phyloP scores from a whole-genome alignment of 2,329 filamentous ascomycete genomes.

The Monascus ruber region DNA sequence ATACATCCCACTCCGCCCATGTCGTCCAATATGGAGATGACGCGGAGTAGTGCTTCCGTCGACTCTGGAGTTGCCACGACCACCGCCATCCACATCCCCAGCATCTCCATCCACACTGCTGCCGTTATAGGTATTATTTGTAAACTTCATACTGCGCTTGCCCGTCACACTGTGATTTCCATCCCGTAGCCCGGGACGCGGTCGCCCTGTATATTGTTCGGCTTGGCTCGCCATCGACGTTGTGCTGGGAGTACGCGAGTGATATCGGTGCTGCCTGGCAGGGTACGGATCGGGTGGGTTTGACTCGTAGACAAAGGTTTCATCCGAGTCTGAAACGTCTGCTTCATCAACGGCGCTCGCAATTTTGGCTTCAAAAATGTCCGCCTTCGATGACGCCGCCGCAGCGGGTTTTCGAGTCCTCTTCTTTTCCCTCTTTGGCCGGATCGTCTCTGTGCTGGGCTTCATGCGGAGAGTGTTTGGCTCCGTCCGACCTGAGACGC shows the following conservation, averaged over 20 bases:
- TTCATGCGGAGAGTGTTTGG: slow-evolving; percentile 69
- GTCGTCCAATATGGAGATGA: slow-evolving; percentile 71
- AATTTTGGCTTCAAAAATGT: slow-evolving; percentile 95
- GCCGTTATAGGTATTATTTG: slow-evolving; percentile 61
- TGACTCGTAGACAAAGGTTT: slow-evolving; percentile 98
- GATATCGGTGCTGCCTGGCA: slow-evolving; percentile 59
- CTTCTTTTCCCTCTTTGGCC: slow-evolving; percentile 87
- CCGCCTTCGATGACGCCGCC: slow-evolving; percentile 81
- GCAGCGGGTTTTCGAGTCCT: slow-evolving; percentile 64
- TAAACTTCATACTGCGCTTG: slow-evolving; percentile 96
- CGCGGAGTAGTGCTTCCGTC: slow-evolving; percentile 46
- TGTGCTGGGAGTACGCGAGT: slow-evolving; percentile 88
- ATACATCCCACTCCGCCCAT: slow-evolving; percentile 59
- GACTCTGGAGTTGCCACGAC: slow-evolving; percentile 51
- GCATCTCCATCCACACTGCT: slow-evolving; percentile 50
- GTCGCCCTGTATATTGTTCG: slow-evolving; percentile 38
- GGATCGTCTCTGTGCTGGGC: slow-evolving; percentile 88
- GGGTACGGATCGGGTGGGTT: slow-evolving; percentile 60
- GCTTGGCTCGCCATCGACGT: slow-evolving; percentile 56
- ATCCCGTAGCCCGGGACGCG: slow-evolving; percentile 58
- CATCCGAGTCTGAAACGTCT: slow-evolving; percentile 92
- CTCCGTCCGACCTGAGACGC: slow-evolving; percentile 49
- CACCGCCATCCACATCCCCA: slow-evolving; percentile 52
- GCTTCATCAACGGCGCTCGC: slow-evolving; percentile 92
- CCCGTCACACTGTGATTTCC: slow-evolving; percentile 51